Evolutionary conservation across 176 grass and related monocot genomes (phyloP).

Genomic region (Triticum aestivum): IWGSC_CS_RefSeq_v2.1 NC_057799.1:184819504-184820003

Average conservation of each 20-base stretch:
- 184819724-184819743: background rate
- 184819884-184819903: background rate
- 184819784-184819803: background rate
- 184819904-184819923: slow-evolving; percentile 11
- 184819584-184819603: background rate
- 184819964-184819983: background rate
- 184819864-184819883: background rate
- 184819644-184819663: background rate
- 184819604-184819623: slow-evolving; percentile 11
- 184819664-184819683: background rate
- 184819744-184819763: background rate
- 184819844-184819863: background rate
- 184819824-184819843: background rate
- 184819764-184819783: background rate
- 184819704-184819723: background rate
- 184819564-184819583: background rate
- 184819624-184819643: background rate
- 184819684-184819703: background rate
- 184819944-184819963: background rate
- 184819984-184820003: background rate
- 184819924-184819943: background rate
- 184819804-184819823: background rate
- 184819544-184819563: background rate
- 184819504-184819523: background rate
- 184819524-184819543: background rate